These are phyloP conservation scores for Cystobasidium pallidum DNA, from an alignment of 1,284 basidiomycete genomes.

Conservation along the genomic window DNA sequence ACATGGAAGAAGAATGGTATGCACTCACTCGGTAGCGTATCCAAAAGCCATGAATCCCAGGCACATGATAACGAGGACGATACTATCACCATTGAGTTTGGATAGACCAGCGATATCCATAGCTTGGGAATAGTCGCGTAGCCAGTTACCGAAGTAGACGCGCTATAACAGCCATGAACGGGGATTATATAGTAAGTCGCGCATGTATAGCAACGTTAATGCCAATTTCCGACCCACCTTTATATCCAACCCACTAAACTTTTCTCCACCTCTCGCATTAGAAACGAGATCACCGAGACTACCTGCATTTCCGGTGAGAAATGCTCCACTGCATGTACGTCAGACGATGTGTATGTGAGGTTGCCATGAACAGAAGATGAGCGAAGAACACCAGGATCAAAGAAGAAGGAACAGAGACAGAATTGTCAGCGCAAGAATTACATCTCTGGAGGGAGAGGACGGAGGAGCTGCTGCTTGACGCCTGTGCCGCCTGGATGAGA, in stretches of 20 bases:
- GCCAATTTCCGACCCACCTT: background rate
- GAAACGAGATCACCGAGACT: slow-evolving; percentile 27
- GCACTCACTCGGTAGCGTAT: slow-evolving; percentile 47
- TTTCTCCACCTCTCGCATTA: slow-evolving; percentile 37
- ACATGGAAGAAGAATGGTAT: background rate
- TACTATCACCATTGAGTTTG: slow-evolving; percentile 64
- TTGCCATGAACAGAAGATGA: no score
- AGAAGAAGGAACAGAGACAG: no score
- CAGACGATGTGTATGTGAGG: background rate
- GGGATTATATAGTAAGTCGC: no score
- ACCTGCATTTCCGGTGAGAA: slow-evolving; percentile 49
- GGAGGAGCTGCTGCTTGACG: no score
- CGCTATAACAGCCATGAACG: slow-evolving; percentile 45
- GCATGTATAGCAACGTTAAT: background rate
- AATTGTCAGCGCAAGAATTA: no score
- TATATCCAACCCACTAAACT: slow-evolving; percentile 54
- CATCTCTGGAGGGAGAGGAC: no score
- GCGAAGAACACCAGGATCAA: no score
- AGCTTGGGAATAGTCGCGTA: slow-evolving; percentile 71
- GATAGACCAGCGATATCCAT: slow-evolving; percentile 74
- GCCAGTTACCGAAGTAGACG: slow-evolving; percentile 57
- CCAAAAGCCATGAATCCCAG: slow-evolving; percentile 64
- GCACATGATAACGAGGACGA: slow-evolving; percentile 86
- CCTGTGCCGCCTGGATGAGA: no score
- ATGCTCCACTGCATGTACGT: slow-evolving; percentile 45